phyloP scores from a whole-genome alignment of 2,329 filamentous ascomycete genomes.

The Nigrospora sphaerica region DNA sequence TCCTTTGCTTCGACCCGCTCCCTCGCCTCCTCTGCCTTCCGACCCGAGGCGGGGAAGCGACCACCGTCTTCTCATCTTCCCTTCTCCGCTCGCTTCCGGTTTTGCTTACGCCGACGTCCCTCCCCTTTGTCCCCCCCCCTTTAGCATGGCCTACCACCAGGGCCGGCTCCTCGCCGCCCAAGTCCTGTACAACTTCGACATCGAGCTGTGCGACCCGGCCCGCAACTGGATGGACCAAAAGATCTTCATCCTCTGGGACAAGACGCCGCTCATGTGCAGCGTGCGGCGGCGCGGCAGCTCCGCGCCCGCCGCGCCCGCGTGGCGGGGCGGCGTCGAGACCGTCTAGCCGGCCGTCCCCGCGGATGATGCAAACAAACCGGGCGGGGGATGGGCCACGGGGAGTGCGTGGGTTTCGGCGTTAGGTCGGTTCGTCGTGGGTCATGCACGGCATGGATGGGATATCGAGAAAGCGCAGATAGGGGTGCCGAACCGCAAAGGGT shows the following conservation, averaged over 20 bases:
- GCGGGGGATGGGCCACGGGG: too few relatives aligned
- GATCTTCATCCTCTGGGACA: slow-evolving; percentile 5
- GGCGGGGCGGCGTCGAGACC: too few relatives aligned
- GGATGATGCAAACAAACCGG: too few relatives aligned
- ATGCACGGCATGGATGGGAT: too few relatives aligned
- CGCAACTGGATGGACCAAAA: slow-evolving; percentile 6
- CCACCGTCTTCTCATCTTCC: too few relatives aligned
- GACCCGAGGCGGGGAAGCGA: neutral
- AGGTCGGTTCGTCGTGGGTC: too few relatives aligned
- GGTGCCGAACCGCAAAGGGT: too few relatives aligned
- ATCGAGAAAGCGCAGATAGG: too few relatives aligned
- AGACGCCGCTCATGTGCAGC: neutral
- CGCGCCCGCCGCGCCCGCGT: too few relatives aligned
- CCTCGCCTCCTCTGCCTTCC: too few relatives aligned
- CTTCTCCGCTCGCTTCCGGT: neutral
- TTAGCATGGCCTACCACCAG: slow-evolving; percentile 8
- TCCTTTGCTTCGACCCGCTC: neutral
- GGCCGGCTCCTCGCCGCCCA: slow-evolving; percentile 4
- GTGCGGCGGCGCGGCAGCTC: neutral
- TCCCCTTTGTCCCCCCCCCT: neutral
- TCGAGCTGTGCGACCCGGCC: slow-evolving; percentile 5
- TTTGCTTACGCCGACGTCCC: neutral
- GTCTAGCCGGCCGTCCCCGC: too few relatives aligned
- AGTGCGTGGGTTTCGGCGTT: too few relatives aligned
- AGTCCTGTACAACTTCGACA: slow-evolving; percentile 6